Evolutionary conservation across 345 rosid genomes (phyloP).

Genomic region (Geranium brycei): DNA sequence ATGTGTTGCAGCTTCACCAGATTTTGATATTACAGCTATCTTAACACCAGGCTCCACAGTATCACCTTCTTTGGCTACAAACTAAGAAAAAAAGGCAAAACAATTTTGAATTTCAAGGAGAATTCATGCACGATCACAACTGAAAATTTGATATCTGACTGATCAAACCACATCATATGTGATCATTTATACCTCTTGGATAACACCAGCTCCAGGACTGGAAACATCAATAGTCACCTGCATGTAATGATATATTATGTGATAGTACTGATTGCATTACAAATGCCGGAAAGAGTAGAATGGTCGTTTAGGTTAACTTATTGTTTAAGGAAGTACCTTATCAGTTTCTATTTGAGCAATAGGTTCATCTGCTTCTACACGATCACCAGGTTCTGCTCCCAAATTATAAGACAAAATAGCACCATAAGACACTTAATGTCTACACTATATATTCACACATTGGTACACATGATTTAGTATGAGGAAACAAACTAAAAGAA

Average conservation of each 20-base stretch:
- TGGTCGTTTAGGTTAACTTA: background rate
- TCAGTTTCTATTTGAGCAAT: conserved; percentile 98
- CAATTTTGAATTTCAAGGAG: background rate
- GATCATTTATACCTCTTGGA: conserved; percentile 9
- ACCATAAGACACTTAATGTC: background rate
- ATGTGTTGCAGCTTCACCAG: conserved; percentile 69
- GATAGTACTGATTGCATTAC: background rate
- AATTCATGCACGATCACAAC: background rate
- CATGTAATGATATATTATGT: background rate
- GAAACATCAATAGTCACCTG: conserved; percentile 78
- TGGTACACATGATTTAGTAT: background rate
- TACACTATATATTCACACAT: background rate
- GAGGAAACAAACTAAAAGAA: background rate
- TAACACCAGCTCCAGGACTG: conserved; percentile 78
- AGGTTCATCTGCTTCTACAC: conserved; percentile 72
- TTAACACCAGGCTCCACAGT: conserved; percentile 88
- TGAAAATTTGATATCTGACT: background rate
- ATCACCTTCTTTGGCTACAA: conserved; percentile 86
- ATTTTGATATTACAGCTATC: conserved; percentile 73
- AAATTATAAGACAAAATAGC: conserved; percentile 5
- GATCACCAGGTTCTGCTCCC: conserved; percentile 79
- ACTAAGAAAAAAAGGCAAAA: conserved; percentile 26
- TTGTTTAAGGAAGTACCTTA: conserved; percentile 38
- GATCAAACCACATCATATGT: background rate
- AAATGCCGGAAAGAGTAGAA: background rate